Evolutionary conservation across 2,329 filamentous ascomycete species (phyloP).

Genomic region (Cylindrodendrum hubeiense): DNA sequence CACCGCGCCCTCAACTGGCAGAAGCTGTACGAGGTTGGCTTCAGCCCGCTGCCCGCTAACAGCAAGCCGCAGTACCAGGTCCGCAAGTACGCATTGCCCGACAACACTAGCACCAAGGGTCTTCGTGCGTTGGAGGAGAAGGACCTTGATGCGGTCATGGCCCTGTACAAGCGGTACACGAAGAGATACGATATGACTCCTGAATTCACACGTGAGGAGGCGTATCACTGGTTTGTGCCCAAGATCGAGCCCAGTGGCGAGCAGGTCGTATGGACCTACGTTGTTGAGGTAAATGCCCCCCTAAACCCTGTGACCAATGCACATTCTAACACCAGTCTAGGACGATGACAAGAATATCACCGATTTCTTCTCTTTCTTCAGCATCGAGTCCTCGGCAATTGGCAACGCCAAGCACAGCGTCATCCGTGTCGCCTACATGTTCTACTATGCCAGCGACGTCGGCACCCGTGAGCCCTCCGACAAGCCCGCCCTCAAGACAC

Average conservation of each 20-base stretch:
- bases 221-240: constrained; percentile 89
- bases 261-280: constrained; percentile 93
- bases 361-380: constrained; percentile 98
- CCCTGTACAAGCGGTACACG: constrained; percentile 82
- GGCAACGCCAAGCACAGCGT: constrained; percentile 81
- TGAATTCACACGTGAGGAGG: constrained; percentile 82
- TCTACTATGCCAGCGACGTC: constrained; percentile 92
- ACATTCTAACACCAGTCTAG: constrained; percentile 43
- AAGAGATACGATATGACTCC: constrained; percentile 87
- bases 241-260: constrained; percentile 70
- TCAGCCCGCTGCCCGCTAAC: constrained; percentile 86
- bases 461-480: constrained; percentile 72
- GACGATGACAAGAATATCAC: constrained; percentile 82
- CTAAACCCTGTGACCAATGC: neutral
- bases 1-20: constrained; percentile 95
- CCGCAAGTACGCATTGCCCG: constrained; percentile 85
- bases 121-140: constrained; percentile 83
- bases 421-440: constrained; percentile 93
- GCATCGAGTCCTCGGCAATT: constrained; percentile 92
- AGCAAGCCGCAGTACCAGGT: constrained; percentile 90
- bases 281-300: constrained; percentile 76
- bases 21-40: constrained; percentile 94
- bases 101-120: constrained; percentile 77
- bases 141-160: constrained; percentile 81
- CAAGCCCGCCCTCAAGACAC: constrained; percentile 75